Evolutionary conservation across 108 stramenopile genomes (phyloP).

Genomic region (Ochromonas danica): DNA sequence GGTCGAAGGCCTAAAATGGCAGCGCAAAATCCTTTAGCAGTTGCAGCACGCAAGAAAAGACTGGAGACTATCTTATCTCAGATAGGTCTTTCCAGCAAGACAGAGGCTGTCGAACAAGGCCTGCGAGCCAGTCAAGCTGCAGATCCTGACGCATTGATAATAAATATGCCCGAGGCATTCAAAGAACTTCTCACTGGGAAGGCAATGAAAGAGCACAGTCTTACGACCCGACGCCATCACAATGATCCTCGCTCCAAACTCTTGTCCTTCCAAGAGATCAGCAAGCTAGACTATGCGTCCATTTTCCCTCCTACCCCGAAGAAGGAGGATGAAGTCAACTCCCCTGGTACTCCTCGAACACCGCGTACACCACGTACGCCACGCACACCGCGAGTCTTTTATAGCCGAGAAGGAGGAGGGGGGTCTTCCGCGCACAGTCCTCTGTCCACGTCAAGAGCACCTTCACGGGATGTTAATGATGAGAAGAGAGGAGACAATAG

Average conservation of each 20-base stretch:
- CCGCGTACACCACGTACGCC: too few relatives aligned
- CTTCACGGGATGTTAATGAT: too few relatives aligned
- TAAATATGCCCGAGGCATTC: not conserved
- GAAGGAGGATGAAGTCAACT: too few relatives aligned
- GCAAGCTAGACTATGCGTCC: not conserved
- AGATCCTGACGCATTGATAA: not conserved
- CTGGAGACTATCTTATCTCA: not conserved
- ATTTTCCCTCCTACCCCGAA: conserved; percentile 5
- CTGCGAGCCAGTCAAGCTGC: not conserved
- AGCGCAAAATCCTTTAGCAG: not conserved
- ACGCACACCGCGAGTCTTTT: too few relatives aligned
- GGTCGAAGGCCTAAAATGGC: not conserved
- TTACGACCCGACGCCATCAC: not conserved
- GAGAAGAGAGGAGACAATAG: too few relatives aligned
- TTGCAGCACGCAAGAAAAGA: not conserved
- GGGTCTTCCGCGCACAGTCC: too few relatives aligned
- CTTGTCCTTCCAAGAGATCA: too few relatives aligned
- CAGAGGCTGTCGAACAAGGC: not conserved
- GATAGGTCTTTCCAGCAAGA: not conserved
- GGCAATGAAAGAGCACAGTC: not conserved
- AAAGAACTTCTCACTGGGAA: not conserved
- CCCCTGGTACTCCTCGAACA: too few relatives aligned
- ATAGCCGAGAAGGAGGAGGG: too few relatives aligned
- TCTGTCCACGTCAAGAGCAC: too few relatives aligned
- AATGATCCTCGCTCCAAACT: too few relatives aligned